Evolutionary conservation across 192 early-diverging fungal species (phyloP).

Genomic region (Coemansia furcata): DNA sequence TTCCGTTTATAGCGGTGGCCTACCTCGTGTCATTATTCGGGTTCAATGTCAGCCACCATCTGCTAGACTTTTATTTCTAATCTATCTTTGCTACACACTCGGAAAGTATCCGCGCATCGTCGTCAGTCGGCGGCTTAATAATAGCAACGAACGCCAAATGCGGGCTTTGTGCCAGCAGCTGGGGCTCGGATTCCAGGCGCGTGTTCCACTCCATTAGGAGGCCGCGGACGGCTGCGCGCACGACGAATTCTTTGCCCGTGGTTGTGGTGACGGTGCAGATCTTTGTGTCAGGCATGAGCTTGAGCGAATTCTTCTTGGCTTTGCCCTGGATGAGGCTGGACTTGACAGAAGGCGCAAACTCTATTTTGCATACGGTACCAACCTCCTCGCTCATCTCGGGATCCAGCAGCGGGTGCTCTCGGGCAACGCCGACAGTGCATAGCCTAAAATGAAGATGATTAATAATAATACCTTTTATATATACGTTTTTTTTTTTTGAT

Average conservation of each 20-base stretch:
- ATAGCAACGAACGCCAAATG: slow-evolving; percentile 30
- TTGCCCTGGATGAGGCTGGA: slow-evolving; percentile 43
- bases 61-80: slow-evolving; percentile 75
- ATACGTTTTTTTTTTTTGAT: neutral
- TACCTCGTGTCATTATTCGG: slow-evolving; percentile 68
- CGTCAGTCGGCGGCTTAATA: slow-evolving; percentile 34
- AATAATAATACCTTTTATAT: neutral
- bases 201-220: slow-evolving; percentile 45
- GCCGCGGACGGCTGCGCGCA: slow-evolving; percentile 42
- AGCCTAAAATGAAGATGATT: slow-evolving; percentile 11
- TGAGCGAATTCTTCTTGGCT: slow-evolving; percentile 38
- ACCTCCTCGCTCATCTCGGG: neutral
- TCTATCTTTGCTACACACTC: slow-evolving; percentile 14
- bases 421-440: slow-evolving; percentile 32
- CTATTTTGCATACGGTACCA: slow-evolving; percentile 13
- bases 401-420: slow-evolving; percentile 31
- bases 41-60: slow-evolving; percentile 73
- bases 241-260: slow-evolving; percentile 10
- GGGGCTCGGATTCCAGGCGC: slow-evolving; percentile 18
- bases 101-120: slow-evolving; percentile 25
- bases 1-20: slow-evolving; percentile 62
- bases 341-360: slow-evolving; percentile 24
- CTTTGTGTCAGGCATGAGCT: slow-evolving; percentile 33
- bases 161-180: slow-evolving; percentile 4
- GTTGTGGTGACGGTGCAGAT: slow-evolving; percentile 30